Percentiles rank a stretch among this genome's conserved stretches.
phyloP scores from a whole-genome alignment of 306 rosid species.

The Quillaja saponaria region DNA sequence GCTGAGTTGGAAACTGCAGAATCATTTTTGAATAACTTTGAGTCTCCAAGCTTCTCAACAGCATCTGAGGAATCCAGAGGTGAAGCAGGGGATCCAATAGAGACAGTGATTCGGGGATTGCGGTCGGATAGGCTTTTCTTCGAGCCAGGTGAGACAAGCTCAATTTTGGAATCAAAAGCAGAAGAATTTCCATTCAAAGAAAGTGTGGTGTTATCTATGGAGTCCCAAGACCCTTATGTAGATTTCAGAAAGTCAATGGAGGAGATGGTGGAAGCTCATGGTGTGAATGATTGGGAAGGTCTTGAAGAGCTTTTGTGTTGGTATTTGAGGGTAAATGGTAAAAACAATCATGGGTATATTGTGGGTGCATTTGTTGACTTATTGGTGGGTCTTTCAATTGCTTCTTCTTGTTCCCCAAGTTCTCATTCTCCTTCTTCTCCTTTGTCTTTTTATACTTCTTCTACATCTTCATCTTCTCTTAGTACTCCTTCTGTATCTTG shows the following conservation, averaged over 20 bases:
- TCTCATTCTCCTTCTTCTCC: slow-evolving; percentile 39
- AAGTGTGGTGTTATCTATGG: slow-evolving; percentile 49
- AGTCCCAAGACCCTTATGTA: slow-evolving; percentile 57
- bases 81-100: slow-evolving; percentile 42
- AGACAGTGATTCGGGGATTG: slow-evolving; percentile 52
- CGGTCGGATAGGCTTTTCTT: slow-evolving; percentile 68
- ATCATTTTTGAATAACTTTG: slow-evolving; percentile 39
- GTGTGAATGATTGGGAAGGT: slow-evolving; percentile 59
- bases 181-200: slow-evolving; percentile 45
- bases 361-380: slow-evolving; percentile 76
- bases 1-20: slow-evolving; percentile 20
- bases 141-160: slow-evolving; percentile 56
- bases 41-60: slow-evolving; percentile 42
- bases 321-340: slow-evolving; percentile 57
- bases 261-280: slow-evolving; percentile 77
- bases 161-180: slow-evolving; percentile 43
- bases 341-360: slow-evolving; percentile 49
- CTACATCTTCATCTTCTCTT: slow-evolving; percentile 45
- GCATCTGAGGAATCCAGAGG: slow-evolving; percentile 30
- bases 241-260: slow-evolving; percentile 80
- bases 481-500: slow-evolving; percentile 42
- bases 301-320: slow-evolving; percentile 71
- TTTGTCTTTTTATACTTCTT: slow-evolving; percentile 39
- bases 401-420: neutral
- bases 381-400: slow-evolving; percentile 48